Evolutionary conservation across 495 filamentous ascomycete genomes (phyloP).

Genomic region (Penicillium egyptiacum): DNA sequence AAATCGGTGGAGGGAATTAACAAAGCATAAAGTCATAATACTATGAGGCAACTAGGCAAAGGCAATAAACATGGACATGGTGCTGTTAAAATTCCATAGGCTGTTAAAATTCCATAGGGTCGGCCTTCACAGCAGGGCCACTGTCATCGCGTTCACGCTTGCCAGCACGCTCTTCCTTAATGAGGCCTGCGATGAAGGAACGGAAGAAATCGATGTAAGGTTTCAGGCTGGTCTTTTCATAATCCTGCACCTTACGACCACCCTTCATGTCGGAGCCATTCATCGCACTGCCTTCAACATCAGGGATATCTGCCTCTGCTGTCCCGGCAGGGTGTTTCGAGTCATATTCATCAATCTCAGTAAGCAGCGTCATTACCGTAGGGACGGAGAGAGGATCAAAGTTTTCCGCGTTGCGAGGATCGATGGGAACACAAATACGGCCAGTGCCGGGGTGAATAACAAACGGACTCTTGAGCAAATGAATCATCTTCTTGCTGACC

Average conservation of each 20-base stretch:
- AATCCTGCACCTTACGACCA: slow-evolving; percentile 66
- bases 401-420: slow-evolving; percentile 62
- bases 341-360: slow-evolving; percentile 80
- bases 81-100: slow-evolving; percentile 52
- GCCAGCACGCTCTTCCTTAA: slow-evolving; percentile 75
- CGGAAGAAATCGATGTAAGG: slow-evolving; percentile 91
- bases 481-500: slow-evolving; percentile 95
- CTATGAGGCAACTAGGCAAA: slow-evolving; percentile 6
- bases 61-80: neutral
- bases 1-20: neutral
- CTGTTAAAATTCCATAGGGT: slow-evolving; percentile 55
- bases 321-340: slow-evolving; percentile 34
- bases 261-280: slow-evolving; percentile 40
- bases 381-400: slow-evolving; percentile 89
- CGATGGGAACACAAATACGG: slow-evolving; percentile 91
- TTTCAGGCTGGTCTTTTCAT: slow-evolving; percentile 94
- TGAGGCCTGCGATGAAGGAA: slow-evolving; percentile 69
- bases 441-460: slow-evolving; percentile 95
- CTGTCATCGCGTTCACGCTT: slow-evolving; percentile 68
- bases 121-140: slow-evolving; percentile 48
- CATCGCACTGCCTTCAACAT: slow-evolving; percentile 40
- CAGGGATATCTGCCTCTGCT: slow-evolving; percentile 33
- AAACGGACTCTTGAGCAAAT: slow-evolving; percentile 94
- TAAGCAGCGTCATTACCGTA: slow-evolving; percentile 75
- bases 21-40: slow-evolving; percentile 21